Evolutionary conservation across 352 stramenopile genomes (phyloP), one percentile per base, ranked within the genome.

Genomic region (Pythium dissotocum): DNA sequence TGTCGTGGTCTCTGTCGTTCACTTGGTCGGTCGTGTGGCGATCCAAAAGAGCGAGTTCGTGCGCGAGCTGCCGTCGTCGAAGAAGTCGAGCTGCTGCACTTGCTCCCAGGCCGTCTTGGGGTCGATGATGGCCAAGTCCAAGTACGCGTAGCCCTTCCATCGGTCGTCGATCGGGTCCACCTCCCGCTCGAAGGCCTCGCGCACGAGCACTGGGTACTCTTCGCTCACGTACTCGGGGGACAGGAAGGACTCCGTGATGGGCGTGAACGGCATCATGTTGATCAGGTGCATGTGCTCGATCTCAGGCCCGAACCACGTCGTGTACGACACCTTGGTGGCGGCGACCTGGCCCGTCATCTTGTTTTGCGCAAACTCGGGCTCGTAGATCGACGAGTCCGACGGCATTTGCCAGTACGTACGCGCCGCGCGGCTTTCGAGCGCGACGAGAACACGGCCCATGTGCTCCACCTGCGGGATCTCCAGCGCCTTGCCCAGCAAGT

Each of bases 341-440:
- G 78, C 86, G 42, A 95, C 77, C 70, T 94, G 84, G 18, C 89
- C 88, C 51, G 86, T 91, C 83, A 96, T 94, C 60, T 89, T 88
- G 77, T 94, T 95, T 65, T 82, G 70, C 9, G 84, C 78, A 63
- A 86, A 96, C 40, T 88, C 67, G 0, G 78, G 75, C 36, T 89
- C 85, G 67, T 95, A 94, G 63, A 95, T 91, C 36, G 71, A 58
- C 32, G 72, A 72, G 32, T 52, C 67, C 30, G 77, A 68, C 4
- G 74, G 73, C 85, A 99, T 98, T 65, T 99, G 97, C 96, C 96
- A 99, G 82, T 99, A 99, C 21, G 82, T 98, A 63, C 95, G 85
- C 10, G 95, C 92, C 26, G 93, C 92, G n/a, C 94, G 94, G 46
- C 97, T 87, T 83, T 99, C 96, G 46, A 96, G 86, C 12, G 95